phyloP scores from a whole-genome alignment of 2,329 filamentous ascomycete species.

The Aspergillus ibericus region DNA sequence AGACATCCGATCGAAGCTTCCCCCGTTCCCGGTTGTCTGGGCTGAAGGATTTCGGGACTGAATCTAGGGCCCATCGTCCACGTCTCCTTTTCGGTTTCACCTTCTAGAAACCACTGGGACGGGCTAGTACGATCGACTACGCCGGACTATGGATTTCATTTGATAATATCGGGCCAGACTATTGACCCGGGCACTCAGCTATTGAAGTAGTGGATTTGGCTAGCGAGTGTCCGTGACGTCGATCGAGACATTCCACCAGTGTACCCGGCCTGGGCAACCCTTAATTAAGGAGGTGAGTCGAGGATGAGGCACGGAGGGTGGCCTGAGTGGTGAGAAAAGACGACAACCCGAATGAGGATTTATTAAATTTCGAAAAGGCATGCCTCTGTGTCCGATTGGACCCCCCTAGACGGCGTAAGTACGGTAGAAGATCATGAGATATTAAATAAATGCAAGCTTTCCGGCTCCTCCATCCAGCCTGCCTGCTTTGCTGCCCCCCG shows the following conservation, averaged over 20 bases:
- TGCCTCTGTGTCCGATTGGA: no score
- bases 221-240: conserved; percentile 17
- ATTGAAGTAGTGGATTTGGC: conserved; percentile 19
- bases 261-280: neutral
- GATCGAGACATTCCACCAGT: conserved; percentile 12
- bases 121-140: neutral
- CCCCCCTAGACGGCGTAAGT: neutral
- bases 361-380: no score
- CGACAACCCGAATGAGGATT: no score
- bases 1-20: conserved; percentile 26
- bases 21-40: conserved; percentile 12
- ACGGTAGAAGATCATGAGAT: neutral
- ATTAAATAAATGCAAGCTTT: neutral
- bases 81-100: neutral
- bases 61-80: neutral
- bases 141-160: neutral
- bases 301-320: neutral
- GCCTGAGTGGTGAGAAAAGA: neutral
- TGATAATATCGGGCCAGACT: conserved; percentile 9
- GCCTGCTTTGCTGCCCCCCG: conserved; percentile 7
- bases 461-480: conserved; percentile 8
- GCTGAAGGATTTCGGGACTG: conserved; percentile 4
- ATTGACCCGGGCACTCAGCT: conserved; percentile 18
- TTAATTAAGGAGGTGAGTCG: conserved; percentile 1
- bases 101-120: neutral